phyloP scores from a whole-genome alignment of 768 basidiomycete genomes.

The Boletus bicolor region DNA sequence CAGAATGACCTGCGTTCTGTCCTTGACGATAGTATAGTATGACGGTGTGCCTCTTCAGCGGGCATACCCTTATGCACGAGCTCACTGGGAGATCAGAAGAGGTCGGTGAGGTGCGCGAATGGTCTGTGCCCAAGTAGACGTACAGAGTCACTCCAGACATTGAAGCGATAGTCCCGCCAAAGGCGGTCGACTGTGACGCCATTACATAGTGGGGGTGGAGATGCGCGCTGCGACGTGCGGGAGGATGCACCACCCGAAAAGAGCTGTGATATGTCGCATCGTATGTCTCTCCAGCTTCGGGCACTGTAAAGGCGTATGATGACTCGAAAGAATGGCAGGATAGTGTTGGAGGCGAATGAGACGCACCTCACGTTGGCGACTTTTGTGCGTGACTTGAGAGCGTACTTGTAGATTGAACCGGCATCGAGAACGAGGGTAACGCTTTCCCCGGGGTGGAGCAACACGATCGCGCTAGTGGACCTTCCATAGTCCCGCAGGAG shows the following conservation, averaged over 20 bases:
- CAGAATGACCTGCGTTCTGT: slow-evolving; percentile 31
- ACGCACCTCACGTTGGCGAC: slow-evolving; percentile 69
- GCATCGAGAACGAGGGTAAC: slow-evolving; percentile 68
- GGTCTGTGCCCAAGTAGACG: background rate
- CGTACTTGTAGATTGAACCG: slow-evolving; percentile 66
- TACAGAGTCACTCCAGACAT: slow-evolving; percentile 55
- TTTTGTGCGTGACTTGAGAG: slow-evolving; percentile 59
- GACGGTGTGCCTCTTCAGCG: slow-evolving; percentile 17
- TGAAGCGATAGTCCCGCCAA: slow-evolving; percentile 66
- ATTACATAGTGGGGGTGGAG: slow-evolving; percentile 37
- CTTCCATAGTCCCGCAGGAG: slow-evolving; percentile 62
- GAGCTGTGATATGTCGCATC: slow-evolving; percentile 58
- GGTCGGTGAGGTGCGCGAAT: slow-evolving; percentile 2
- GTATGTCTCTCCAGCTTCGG: slow-evolving; percentile 62
- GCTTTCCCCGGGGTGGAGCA: slow-evolving; percentile 60
- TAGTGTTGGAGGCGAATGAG: slow-evolving; percentile 1
- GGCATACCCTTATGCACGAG: slow-evolving; percentile 22
- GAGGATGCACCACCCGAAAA: slow-evolving; percentile 41
- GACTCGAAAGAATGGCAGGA: slow-evolving; percentile 1
- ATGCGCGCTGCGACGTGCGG: slow-evolving; percentile 32
- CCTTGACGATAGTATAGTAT: slow-evolving; percentile 28
- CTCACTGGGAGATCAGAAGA: slow-evolving; percentile 20
- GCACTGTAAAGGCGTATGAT: slow-evolving; percentile 40
- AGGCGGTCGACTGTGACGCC: slow-evolving; percentile 64
- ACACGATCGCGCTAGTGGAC: slow-evolving; percentile 48